These are phyloP conservation scores for Vitis cinerea DNA, from an alignment of 164 flowering plant species.

Conservation along the genomic window DNA sequence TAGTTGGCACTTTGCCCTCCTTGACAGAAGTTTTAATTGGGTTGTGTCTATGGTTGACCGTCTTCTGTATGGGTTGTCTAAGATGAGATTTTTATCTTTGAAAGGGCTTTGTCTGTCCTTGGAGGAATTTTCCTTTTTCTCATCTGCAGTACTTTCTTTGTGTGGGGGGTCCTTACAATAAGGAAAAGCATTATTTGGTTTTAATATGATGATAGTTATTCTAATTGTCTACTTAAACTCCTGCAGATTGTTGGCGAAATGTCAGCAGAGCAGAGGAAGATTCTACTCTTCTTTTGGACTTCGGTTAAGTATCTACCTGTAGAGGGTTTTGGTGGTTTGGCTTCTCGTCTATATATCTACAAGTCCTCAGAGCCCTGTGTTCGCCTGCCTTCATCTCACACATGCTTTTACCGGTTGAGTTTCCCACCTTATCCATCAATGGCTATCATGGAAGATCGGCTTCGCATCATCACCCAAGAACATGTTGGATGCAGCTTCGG, in stretches of 20 bases:
- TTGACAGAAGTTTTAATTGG: too few relatives aligned
- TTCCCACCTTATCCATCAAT: slow-evolving; percentile 54
- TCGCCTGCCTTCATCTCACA: slow-evolving; percentile 69
- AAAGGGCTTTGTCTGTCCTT: not conserved
- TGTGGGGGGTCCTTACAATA: too few relatives aligned
- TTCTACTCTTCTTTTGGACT: slow-evolving; percentile 92
- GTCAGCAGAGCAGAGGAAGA: slow-evolving; percentile 57
- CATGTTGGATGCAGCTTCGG: slow-evolving; percentile 76
- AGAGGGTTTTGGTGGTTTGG: slow-evolving; percentile 80
- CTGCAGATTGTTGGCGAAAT: slow-evolving; percentile 69
- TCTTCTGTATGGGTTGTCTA: too few relatives aligned
- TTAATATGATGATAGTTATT: not conserved
- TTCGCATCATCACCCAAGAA: slow-evolving; percentile 55
- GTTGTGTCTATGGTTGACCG: too few relatives aligned
- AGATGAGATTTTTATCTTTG: not conserved
- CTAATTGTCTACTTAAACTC: not conserved
- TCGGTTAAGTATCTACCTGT: slow-evolving; percentile 75
- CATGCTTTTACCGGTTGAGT: slow-evolving; percentile 59
- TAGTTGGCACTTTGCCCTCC: too few relatives aligned
- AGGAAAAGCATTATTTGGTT: not conserved
- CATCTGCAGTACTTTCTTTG: not conserved
- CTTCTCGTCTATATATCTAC: slow-evolving; percentile 60
- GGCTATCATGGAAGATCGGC: slow-evolving; percentile 40
- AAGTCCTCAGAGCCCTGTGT: slow-evolving; percentile 41
- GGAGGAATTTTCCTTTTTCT: too few relatives aligned